A percentile compares a stretch with the other conserved stretches of the same genome.
Conservation (phyloP, 1,139 yeast species). For the Pichia sp. region DNA sequence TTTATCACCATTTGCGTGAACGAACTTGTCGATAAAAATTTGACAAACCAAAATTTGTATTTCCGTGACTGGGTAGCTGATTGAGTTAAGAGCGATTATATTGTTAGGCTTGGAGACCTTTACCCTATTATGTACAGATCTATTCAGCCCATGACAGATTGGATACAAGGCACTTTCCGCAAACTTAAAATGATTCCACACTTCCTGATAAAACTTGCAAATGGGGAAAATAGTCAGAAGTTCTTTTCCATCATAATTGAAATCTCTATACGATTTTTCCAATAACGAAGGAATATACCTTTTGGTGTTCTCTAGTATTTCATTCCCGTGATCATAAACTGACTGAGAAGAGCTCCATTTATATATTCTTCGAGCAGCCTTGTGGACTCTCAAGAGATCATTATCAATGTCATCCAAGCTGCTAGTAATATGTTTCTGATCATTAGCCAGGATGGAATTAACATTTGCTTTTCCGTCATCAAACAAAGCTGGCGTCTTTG, state of each 20-base stretch:
- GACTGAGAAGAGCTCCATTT: not conserved
- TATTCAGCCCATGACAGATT: conserved; percentile 1
- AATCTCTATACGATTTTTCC: not conserved
- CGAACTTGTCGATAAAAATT: not conserved
- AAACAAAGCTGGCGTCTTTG: not conserved
- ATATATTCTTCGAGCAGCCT: not conserved
- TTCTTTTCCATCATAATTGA: not conserved
- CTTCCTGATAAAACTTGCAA: not conserved
- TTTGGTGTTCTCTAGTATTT: not conserved
- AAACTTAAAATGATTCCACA: not conserved
- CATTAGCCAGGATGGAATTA: not conserved
- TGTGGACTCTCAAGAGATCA: not conserved
- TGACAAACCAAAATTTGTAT: not conserved
- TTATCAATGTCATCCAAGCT: not conserved
- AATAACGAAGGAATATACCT: not conserved
- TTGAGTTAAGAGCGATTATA: not conserved
- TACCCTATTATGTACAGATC: not conserved
- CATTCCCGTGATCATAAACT: not conserved
- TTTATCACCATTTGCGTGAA: not conserved
- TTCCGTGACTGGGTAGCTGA: conserved; percentile 1
- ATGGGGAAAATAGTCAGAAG: not conserved
- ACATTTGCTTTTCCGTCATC: not conserved
- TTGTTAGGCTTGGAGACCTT: not conserved
- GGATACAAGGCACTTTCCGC: conserved; percentile 1
- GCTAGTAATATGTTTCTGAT: not conserved